Base-by-base conservation (phyloP, 345 rosid genomes). In the Citrus reticulata region DNA sequence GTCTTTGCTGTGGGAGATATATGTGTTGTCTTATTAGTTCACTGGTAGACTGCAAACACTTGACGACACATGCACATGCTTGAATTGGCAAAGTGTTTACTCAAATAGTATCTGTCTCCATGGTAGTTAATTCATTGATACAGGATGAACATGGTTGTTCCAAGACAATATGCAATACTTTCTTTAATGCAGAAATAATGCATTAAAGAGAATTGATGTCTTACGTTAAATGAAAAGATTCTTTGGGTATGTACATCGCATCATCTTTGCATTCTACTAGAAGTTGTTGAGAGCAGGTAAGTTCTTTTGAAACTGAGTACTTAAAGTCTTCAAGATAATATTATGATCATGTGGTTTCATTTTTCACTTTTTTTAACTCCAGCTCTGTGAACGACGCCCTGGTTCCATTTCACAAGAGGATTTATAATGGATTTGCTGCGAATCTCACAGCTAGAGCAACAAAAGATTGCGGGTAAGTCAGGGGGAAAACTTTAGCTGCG, bases 401-500 rank as follows among this genome's bases (percentile, higher is more conserved):
- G 76, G 54, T 85, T 29, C 77, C 69, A 62, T 85, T 86, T 69
- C 82, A 83, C 77, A 59, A 4, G 14, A 81, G 78, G 80, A 88
- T 85, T 60, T 86, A 83, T 76, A 85, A 85, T 72, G 89, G 86
- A 49, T 86, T 88, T 83, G 88, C 84, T 1, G 88, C 91, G n/a
- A 81, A 40, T 72, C 84, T 88, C 49, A 85, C 79, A 83, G 14
- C 9, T 27, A 0, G 89, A 86, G 81, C 84, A 72, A 6, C 34
- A 83, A 51, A 74, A 17, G 58, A 74, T 88, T 2, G 74, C 80
- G 2, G 29, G 88, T 88, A 24, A 84, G 86, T 72, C 7, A 54
- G 0, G 22, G 58, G 19, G 58, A 5, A 54, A 46, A 54, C 58
- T 54, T 54, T 5, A 54, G 13, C 4, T 76, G 9, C 30, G 0